phyloP scores from a whole-genome alignment of 2,329 filamentous ascomycete genomes.

The Coccinonectria pachysandricola region DNA sequence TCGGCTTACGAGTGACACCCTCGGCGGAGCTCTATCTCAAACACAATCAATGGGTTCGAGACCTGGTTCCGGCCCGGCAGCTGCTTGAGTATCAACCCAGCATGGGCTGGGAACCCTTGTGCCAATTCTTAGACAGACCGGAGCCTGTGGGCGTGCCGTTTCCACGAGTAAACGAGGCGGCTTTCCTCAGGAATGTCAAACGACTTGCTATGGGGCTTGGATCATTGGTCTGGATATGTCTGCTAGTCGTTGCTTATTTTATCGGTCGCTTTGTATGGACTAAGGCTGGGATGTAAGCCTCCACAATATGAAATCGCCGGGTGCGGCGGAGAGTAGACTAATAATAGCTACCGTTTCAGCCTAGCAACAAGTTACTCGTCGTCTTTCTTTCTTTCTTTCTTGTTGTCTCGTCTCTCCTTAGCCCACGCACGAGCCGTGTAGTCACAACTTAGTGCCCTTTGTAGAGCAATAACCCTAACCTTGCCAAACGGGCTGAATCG shows the following conservation, averaged over 20 bases:
- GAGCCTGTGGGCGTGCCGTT: constrained; percentile 4
- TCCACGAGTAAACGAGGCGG: constrained; percentile 11
- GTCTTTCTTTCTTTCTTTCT: too few relatives aligned
- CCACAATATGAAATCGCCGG: too few relatives aligned
- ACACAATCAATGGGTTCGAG: constrained; percentile 10
- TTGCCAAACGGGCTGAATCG: too few relatives aligned
- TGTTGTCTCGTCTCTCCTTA: too few relatives aligned
- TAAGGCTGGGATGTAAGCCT: not conserved
- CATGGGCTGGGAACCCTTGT: constrained; percentile 11
- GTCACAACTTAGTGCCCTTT: too few relatives aligned
- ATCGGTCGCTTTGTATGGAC: constrained; percentile 1
- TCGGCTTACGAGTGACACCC: constrained; percentile 4
- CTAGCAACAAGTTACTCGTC: too few relatives aligned
- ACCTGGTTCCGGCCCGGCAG: constrained; percentile 6
- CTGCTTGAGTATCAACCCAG: constrained; percentile 10
- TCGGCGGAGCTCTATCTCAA: constrained; percentile 8
- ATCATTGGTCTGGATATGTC: constrained; percentile 8
- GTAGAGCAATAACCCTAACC: too few relatives aligned
- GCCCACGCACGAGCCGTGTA: too few relatives aligned
- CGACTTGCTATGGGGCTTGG: constrained; percentile 10
- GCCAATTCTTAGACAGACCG: constrained; percentile 4
- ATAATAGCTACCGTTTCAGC: too few relatives aligned
- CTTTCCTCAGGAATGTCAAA: constrained; percentile 11
- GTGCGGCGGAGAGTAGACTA: too few relatives aligned
- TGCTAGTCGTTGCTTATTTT: constrained; percentile 5